These are phyloP conservation scores for Ogataea polymorpha DNA, from an alignment of 805 yeast genomes.

Conservation along the genomic window DNA sequence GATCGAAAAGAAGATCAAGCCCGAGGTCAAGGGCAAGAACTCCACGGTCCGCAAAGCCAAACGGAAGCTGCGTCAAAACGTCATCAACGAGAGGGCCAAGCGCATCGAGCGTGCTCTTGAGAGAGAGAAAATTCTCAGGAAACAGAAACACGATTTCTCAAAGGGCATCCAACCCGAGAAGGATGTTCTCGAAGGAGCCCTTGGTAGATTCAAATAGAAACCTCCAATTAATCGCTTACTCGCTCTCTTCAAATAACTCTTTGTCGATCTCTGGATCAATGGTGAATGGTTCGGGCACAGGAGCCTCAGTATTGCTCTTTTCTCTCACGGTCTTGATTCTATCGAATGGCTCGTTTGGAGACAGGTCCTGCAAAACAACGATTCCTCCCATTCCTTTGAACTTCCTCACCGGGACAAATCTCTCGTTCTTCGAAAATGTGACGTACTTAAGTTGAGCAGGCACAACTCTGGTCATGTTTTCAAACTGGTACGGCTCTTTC, in stretches of 20 bases:
- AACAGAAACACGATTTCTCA: slow-evolving; percentile 42
- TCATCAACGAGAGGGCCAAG: slow-evolving; percentile 78
- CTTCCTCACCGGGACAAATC: slow-evolving; percentile 82
- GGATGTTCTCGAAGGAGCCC: slow-evolving; percentile 48
- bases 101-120: slow-evolving; percentile 72
- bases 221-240: slow-evolving; percentile 12
- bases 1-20: slow-evolving; percentile 55
- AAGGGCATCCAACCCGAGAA: slow-evolving; percentile 50
- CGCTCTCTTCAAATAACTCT: slow-evolving; percentile 27
- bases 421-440: slow-evolving; percentile 67
- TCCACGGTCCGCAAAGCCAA: slow-evolving; percentile 76
- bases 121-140: slow-evolving; percentile 69
- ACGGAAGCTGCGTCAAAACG: slow-evolving; percentile 81
- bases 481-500: slow-evolving; percentile 64
- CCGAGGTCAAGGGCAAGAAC: slow-evolving; percentile 74
- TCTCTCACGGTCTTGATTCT: slow-evolving; percentile 83
- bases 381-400: slow-evolving; percentile 68
- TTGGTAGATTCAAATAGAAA: slow-evolving; percentile 43
- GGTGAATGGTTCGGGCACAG: slow-evolving; percentile 66
- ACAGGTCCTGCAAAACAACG: slow-evolving; percentile 63
- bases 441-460: slow-evolving; percentile 86
- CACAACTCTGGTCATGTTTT: slow-evolving; percentile 81
- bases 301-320: slow-evolving; percentile 69
- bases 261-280: slow-evolving; percentile 44
- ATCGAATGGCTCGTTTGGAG: slow-evolving; percentile 58